These are phyloP conservation scores for Opeltia flavorubescens DNA, from an alignment of 495 filamentous ascomycete species.

Conservation along the genomic window DNA sequence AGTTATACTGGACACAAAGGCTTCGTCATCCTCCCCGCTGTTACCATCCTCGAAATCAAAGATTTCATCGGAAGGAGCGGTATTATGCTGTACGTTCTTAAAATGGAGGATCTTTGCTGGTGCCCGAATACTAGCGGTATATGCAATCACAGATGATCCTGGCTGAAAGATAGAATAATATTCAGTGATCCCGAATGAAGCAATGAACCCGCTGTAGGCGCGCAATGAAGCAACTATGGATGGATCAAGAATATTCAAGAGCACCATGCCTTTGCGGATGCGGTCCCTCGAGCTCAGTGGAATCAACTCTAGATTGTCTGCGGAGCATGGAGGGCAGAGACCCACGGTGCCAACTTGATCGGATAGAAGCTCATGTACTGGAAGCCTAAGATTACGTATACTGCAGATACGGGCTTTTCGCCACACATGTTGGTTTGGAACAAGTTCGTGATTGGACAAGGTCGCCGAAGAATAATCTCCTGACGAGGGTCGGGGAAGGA, in stretches of 20 bases:
- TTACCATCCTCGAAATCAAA: conserved; percentile 52
- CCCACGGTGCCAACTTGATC: conserved; percentile 90
- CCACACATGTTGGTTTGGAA: conserved; percentile 29
- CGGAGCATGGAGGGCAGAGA: conserved; percentile 38
- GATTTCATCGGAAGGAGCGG: conserved; percentile 39
- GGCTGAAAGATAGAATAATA: conserved; percentile 31
- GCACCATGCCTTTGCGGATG: conserved; percentile 74
- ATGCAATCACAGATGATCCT: conserved; percentile 58
- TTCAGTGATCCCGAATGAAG: conserved; percentile 28
- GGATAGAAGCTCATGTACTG: conserved; percentile 57
- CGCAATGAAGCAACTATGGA: conserved; percentile 24
- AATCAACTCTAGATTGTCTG: conserved; percentile 5
- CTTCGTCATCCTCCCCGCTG: conserved; percentile 28
- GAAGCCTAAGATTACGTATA: conserved; percentile 74
- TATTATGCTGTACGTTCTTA: conserved; percentile 24
- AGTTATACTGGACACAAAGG: conserved; percentile 10
- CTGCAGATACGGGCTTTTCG: conserved; percentile 65
- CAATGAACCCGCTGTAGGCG: conserved; percentile 34
- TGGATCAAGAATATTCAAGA: conserved; percentile 38
- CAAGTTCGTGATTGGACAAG: background rate
- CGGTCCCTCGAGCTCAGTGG: conserved; percentile 23
- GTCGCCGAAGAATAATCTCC: conserved; percentile 1
- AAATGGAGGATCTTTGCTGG: conserved; percentile 54
- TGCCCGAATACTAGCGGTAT: conserved; percentile 76
- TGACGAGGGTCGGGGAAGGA: conserved; percentile 3